Conservation (phyloP, 2,329 filamentous ascomycete genomes). For the Furcasterigmium sp. region DNA sequence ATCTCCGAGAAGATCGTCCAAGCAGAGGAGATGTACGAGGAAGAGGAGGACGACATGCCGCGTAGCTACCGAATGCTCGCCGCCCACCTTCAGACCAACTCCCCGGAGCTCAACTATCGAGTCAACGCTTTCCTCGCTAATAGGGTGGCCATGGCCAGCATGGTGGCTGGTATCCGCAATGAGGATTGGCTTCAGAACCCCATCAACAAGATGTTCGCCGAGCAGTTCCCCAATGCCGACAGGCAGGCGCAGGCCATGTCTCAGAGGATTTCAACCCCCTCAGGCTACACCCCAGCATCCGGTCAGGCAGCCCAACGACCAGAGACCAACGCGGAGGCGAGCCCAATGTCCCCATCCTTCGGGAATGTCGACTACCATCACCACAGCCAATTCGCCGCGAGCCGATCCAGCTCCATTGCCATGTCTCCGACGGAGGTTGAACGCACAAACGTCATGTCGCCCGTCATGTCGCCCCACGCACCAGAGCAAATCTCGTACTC, state of each 20-base stretch:
- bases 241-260: slow-evolving; percentile 20
- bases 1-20: slow-evolving; percentile 73
- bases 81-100: slow-evolving; percentile 55
- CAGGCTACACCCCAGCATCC: slow-evolving; percentile 7
- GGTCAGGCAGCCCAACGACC: slow-evolving; percentile 1
- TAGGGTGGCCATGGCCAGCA: slow-evolving; percentile 35
- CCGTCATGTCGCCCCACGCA: slow-evolving; percentile 19
- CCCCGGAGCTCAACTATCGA: slow-evolving; percentile 55
- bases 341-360: slow-evolving; percentile 7
- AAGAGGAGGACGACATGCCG: slow-evolving; percentile 79
- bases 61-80: slow-evolving; percentile 60
- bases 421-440: slow-evolving; percentile 13
- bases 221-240: slow-evolving; percentile 36
- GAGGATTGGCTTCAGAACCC: slow-evolving; percentile 37
- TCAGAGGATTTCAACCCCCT: slow-evolving; percentile 9
- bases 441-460: slow-evolving; percentile 16
- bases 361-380: slow-evolving; percentile 12
- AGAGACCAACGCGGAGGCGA: neutral
- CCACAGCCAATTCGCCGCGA: slow-evolving; percentile 10
- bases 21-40: slow-evolving; percentile 94
- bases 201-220: slow-evolving; percentile 40
- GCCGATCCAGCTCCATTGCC: slow-evolving; percentile 4
- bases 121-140: slow-evolving; percentile 44
- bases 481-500: slow-evolving; percentile 16
- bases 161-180: slow-evolving; percentile 26